Evolutionary conservation across 306 rosid genomes (phyloP).

Genomic region (Dryas drummondii): DNA sequence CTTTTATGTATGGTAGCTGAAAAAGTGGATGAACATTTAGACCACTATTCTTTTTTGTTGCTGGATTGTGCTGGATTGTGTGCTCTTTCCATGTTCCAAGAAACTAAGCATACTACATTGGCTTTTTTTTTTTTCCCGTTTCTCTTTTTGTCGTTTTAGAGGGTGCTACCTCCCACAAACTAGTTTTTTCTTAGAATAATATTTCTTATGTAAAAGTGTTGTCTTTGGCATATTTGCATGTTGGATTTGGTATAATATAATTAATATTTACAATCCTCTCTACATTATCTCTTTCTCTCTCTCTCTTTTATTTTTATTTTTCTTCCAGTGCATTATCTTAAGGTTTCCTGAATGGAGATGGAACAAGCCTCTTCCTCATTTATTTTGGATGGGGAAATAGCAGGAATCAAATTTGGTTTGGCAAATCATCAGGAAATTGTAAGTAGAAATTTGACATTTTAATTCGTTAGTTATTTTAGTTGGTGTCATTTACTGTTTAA

Average conservation of each 20-base stretch:
- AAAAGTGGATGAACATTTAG: conserved; percentile 6
- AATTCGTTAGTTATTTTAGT: neutral
- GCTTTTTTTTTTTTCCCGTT: neutral
- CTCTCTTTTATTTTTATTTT: no score
- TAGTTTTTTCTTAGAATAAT: neutral
- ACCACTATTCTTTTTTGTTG: neutral
- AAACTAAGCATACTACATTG: conserved; percentile 1
- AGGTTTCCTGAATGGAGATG: conserved; percentile 33
- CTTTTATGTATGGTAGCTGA: conserved; percentile 4
- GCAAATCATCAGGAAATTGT: conserved; percentile 78
- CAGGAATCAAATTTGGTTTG: conserved; percentile 63
- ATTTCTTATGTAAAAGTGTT: neutral
- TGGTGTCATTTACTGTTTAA: neutral
- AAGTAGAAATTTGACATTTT: conserved; percentile 35
- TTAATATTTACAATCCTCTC: neutral
- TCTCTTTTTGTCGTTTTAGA: neutral
- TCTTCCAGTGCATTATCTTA: neutral
- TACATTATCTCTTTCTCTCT: neutral
- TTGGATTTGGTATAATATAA: neutral
- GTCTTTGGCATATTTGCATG: conserved; percentile 3
- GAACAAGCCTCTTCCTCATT: conserved; percentile 50
- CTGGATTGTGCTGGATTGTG: conserved; percentile 4
- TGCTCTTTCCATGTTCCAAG: neutral
- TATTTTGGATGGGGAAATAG: conserved; percentile 52
- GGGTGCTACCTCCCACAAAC: neutral